A percentile compares a stretch with the other conserved stretches of the same genome.
phyloP scores from a whole-genome alignment of 1,284 basidiomycete genomes.

The Ganoderma leucocontextum region DNA sequence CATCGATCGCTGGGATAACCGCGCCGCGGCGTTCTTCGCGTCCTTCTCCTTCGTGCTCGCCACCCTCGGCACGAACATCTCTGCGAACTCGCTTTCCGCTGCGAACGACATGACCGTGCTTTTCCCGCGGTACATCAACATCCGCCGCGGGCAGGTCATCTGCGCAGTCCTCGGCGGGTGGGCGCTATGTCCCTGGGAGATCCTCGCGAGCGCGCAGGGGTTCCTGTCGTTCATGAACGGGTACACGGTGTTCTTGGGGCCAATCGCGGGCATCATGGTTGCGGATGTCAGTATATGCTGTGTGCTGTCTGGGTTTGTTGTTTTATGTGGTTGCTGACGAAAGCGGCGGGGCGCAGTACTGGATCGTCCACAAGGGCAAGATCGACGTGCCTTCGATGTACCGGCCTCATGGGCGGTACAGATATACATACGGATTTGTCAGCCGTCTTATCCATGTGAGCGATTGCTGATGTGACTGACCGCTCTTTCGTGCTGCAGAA shows the following conservation, averaged over 20 bases:
- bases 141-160: slow-evolving; percentile 76
- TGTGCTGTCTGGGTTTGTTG: background rate
- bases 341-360: slow-evolving; percentile 53
- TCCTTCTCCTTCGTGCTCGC: slow-evolving; percentile 73
- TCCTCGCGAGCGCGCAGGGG: slow-evolving; percentile 56
- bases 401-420: slow-evolving; percentile 68
- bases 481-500: slow-evolving; percentile 53
- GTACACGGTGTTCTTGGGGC: slow-evolving; percentile 77
- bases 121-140: slow-evolving; percentile 76
- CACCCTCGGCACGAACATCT: slow-evolving; percentile 80
- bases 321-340: background rate
- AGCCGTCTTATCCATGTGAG: slow-evolving; percentile 36
- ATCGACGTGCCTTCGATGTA: slow-evolving; percentile 80
- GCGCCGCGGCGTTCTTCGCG: slow-evolving; percentile 82
- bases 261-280: slow-evolving; percentile 78
- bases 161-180: slow-evolving; percentile 78
- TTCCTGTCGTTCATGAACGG: slow-evolving; percentile 71
- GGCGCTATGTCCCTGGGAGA: slow-evolving; percentile 64
- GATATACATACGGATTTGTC: slow-evolving; percentile 71
- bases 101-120: slow-evolving; percentile 82
- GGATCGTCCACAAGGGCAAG: slow-evolving; percentile 67
- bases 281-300: slow-evolving; percentile 60
- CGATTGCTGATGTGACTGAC: background rate
- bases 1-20: slow-evolving; percentile 77
- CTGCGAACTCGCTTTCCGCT: slow-evolving; percentile 77